Evolutionary conservation across 805 yeast species (phyloP).

Genomic region (Lipomyces lipofer): DNA sequence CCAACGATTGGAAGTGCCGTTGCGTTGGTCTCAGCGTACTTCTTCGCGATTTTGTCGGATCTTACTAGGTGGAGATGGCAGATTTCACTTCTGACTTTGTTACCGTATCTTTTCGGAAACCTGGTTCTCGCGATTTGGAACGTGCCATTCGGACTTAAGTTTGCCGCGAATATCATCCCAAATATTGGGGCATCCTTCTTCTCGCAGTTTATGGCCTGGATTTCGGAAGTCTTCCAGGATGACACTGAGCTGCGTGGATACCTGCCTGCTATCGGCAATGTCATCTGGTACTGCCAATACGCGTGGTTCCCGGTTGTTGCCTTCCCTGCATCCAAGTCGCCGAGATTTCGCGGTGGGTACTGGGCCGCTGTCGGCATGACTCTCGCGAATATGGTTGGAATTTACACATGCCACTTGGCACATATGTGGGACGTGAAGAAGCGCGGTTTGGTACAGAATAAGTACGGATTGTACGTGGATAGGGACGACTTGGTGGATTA

Average conservation of each 20-base stretch:
- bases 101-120: slow-evolving; percentile 27
- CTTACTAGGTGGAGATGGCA: slow-evolving; percentile 39
- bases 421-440: slow-evolving; percentile 20
- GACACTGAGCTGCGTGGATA: slow-evolving; percentile 38
- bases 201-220: slow-evolving; percentile 32
- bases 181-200: slow-evolving; percentile 21
- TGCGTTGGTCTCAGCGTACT: slow-evolving; percentile 36
- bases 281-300: slow-evolving; percentile 39
- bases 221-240: slow-evolving; percentile 34
- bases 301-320: slow-evolving; percentile 43
- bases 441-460: slow-evolving; percentile 19
- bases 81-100: slow-evolving; percentile 11
- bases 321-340: slow-evolving; percentile 41
- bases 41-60: slow-evolving; percentile 39
- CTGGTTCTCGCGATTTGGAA: slow-evolving; percentile 27
- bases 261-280: slow-evolving; percentile 40
- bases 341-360: slow-evolving; percentile 35
- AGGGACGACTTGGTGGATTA: slow-evolving; percentile 10
- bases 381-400: slow-evolving; percentile 7
- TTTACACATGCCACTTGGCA: slow-evolving; percentile 18
- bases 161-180: slow-evolving; percentile 27
- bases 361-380: slow-evolving; percentile 22
- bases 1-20: slow-evolving; percentile 42
- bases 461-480: slow-evolving; percentile 22
- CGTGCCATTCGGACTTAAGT: slow-evolving; percentile 24